Conservation (phyloP, 192 early-diverging fungal species). For the Paraglomus brasilianum region DNA sequence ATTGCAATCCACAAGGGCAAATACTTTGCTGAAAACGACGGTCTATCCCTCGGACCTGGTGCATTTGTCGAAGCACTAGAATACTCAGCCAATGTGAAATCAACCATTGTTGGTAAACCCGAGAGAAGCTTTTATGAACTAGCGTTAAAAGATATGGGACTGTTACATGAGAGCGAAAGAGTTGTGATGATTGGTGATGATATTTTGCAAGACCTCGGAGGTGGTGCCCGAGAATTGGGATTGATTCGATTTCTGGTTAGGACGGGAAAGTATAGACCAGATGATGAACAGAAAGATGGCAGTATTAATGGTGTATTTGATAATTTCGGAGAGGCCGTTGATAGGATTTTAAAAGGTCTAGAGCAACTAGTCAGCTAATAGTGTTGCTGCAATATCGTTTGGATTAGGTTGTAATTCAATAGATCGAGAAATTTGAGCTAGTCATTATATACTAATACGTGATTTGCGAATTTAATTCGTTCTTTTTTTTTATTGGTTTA, state of each 20-base stretch:
- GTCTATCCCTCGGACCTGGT: constrained; percentile 82
- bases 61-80: constrained; percentile 85
- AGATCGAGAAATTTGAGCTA: too few relatives aligned
- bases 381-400: too few relatives aligned
- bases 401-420: too few relatives aligned
- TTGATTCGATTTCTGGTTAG: constrained; percentile 61
- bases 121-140: constrained; percentile 70
- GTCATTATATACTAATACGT: too few relatives aligned
- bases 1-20: constrained; percentile 84
- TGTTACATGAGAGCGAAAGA: constrained; percentile 1
- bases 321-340: constrained; percentile 67
- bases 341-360: constrained; percentile 55
- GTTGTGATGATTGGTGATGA: constrained; percentile 89
- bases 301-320: constrained; percentile 55
- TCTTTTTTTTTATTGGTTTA: too few relatives aligned
- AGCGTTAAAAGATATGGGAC: constrained; percentile 68
- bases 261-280: constrained; percentile 80
- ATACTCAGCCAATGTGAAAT: constrained; percentile 64
- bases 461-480: too few relatives aligned
- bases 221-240: constrained; percentile 73
- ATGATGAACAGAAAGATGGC: constrained; percentile 62
- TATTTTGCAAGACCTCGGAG: constrained; percentile 77
- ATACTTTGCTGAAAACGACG: constrained; percentile 67
- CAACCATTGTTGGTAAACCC: constrained; percentile 80
- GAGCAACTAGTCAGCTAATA: too few relatives aligned